phyloP scores from a whole-genome alignment of 1,284 basidiomycete species.

The Melampsora americana region DNA sequence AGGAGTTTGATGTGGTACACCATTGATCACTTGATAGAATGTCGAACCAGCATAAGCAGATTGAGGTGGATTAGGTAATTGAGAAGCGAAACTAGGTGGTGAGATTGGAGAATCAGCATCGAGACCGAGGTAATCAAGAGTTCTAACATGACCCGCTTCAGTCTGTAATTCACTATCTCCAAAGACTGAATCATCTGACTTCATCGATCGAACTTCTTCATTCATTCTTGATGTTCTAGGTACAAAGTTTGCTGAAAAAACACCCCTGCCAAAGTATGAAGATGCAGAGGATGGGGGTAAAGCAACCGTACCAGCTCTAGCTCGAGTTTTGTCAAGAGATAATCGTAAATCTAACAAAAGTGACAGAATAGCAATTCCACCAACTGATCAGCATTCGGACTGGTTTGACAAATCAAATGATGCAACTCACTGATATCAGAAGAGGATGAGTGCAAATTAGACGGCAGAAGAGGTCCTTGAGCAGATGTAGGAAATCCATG shows the following conservation, averaged over 20 bases:
- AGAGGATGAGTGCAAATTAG: not conserved
- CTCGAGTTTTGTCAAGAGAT: constrained; percentile 33
- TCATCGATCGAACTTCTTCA: constrained; percentile 33
- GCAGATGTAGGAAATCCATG: not conserved
- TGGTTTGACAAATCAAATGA: not conserved
- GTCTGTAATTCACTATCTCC: constrained; percentile 52
- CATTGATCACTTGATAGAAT: constrained; percentile 25
- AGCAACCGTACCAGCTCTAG: constrained; percentile 40
- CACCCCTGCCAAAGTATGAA: constrained; percentile 39
- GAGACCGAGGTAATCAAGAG: constrained; percentile 88
- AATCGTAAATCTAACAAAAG: constrained; percentile 12
- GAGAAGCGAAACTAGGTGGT: constrained; percentile 2
- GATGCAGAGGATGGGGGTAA: constrained; percentile 39
- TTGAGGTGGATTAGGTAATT: constrained; percentile 18
- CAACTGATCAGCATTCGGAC: not conserved
- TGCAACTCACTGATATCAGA: not conserved
- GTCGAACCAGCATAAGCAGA: constrained; percentile 17
- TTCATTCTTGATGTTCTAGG: constrained; percentile 38
- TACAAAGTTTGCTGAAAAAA: constrained; percentile 35
- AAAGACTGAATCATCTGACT: constrained; percentile 26
- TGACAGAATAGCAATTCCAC: not conserved
- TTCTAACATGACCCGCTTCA: constrained; percentile 86
- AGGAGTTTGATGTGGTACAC: constrained; percentile 5
- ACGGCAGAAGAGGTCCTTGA: not conserved
- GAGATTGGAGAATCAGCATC: constrained; percentile 62